A percentile compares a stretch with the other conserved stretches of the same genome.
These are phyloP conservation scores for Amyloporia xantha DNA, from an alignment of 768 basidiomycete species.

Conservation along the genomic window DNA sequence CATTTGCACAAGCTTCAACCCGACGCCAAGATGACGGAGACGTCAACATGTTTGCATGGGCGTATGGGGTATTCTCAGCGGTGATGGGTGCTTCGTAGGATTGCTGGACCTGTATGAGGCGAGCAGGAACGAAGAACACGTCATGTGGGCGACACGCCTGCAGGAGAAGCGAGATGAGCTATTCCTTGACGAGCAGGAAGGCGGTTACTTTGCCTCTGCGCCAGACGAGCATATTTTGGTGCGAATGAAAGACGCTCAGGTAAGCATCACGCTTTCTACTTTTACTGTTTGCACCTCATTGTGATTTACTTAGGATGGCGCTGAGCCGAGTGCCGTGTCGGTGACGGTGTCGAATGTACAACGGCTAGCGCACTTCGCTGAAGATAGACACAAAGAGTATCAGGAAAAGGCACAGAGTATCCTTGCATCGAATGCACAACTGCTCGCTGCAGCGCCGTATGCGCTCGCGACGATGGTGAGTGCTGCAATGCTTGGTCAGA, in stretches of 20 bases:
- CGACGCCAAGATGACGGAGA: too few relatives aligned
- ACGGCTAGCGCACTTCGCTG: conserved; percentile 20
- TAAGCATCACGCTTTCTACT: background rate
- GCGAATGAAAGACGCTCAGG: conserved; percentile 31
- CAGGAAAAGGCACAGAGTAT: conserved; percentile 18
- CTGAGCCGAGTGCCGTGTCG: conserved; percentile 23
- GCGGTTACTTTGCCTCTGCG: conserved; percentile 33
- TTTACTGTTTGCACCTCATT: background rate
- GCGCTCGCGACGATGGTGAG: conserved; percentile 19
- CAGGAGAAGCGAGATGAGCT: conserved; percentile 33
- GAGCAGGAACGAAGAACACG: conserved; percentile 26
- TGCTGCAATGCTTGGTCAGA: conserved; percentile 11
- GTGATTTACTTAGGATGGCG: conserved; percentile 24
- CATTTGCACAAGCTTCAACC: too few relatives aligned
- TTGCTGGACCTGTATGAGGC: conserved; percentile 33
- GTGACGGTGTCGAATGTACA: conserved; percentile 22
- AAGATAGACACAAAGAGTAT: conserved; percentile 17
- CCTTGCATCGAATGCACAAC: conserved; percentile 15
- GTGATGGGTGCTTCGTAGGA: conserved; percentile 6
- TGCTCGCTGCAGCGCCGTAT: conserved; percentile 15
- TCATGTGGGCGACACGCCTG: conserved; percentile 27
- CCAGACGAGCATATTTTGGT: conserved; percentile 31
- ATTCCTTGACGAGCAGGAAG: conserved; percentile 31
- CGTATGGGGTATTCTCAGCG: conserved; percentile 24
- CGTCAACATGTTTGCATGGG: conserved; percentile 23